Percentiles rank a stretch among this genome's conserved stretches.
These are phyloP conservation scores for Diplosphaera chodatii DNA, from an alignment of 139 green algal species.

Conservation along the genomic window DNA sequence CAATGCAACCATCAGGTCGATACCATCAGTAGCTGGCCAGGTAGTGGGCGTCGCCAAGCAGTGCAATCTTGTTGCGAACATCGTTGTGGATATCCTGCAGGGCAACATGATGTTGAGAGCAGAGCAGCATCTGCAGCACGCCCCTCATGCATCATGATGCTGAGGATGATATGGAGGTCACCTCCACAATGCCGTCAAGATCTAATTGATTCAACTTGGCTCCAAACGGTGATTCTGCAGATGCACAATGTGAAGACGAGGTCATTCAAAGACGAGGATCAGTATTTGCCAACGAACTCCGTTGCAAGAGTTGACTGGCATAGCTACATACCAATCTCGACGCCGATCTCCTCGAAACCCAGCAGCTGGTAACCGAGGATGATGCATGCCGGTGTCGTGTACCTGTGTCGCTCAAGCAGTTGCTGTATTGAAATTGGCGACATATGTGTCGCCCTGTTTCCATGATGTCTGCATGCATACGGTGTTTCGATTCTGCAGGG, in stretches of 20 bases:
- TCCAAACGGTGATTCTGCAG: not conserved
- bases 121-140: too few species aligned
- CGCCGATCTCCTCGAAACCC: conserved; percentile 19
- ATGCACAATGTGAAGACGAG: too few species aligned
- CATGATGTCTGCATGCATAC: too few species aligned
- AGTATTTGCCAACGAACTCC: too few species aligned
- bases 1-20: too few species aligned
- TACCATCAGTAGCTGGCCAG: too few species aligned
- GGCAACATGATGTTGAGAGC: too few species aligned
- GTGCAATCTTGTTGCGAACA: not conserved
- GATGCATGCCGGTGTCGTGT: not conserved
- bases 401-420: not conserved
- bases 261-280: too few species aligned
- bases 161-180: not conserved
- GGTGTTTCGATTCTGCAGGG: too few species aligned
- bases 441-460: too few species aligned
- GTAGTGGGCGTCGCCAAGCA: not conserved
- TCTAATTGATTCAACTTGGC: not conserved
- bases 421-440: too few species aligned
- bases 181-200: not conserved
- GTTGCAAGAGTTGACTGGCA: not conserved
- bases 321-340: conserved; percentile 16
- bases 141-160: too few species aligned
- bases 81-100: not conserved
- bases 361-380: conserved; percentile 11